These are phyloP conservation scores for Davidsoniella virescens DNA, from an alignment of 2,329 filamentous ascomycete genomes.

Conservation along the genomic window DNA sequence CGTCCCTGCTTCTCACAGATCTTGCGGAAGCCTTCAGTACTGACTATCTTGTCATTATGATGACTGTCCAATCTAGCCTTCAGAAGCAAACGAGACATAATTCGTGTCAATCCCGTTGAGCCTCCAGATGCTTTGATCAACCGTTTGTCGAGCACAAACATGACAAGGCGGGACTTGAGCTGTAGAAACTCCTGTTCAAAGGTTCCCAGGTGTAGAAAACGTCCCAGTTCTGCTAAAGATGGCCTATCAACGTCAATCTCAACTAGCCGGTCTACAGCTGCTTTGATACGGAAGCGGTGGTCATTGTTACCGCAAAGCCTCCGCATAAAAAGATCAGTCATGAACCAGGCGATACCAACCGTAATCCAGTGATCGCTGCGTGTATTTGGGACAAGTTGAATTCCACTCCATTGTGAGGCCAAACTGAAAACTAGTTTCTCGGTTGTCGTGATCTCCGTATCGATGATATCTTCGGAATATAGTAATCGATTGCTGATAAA, in stretches of 20 bases:
- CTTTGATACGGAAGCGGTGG: slow-evolving; percentile 79
- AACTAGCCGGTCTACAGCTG: slow-evolving; percentile 64
- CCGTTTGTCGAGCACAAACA: slow-evolving; percentile 86
- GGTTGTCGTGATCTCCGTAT: slow-evolving; percentile 68
- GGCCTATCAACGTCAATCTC: slow-evolving; percentile 69
- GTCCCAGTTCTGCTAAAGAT: slow-evolving; percentile 65
- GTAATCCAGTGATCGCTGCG: slow-evolving; percentile 76
- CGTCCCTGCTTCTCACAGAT: slow-evolving; percentile 80
- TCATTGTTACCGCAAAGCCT: slow-evolving; percentile 88
- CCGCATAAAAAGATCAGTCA: slow-evolving; percentile 86
- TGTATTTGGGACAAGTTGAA: slow-evolving; percentile 75
- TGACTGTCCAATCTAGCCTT: slow-evolving; percentile 55
- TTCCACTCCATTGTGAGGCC: slow-evolving; percentile 84
- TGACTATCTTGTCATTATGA: slow-evolving; percentile 54
- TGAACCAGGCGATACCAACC: slow-evolving; percentile 80
- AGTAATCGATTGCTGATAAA: slow-evolving; percentile 77
- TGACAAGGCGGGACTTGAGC: slow-evolving; percentile 75
- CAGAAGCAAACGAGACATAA: slow-evolving; percentile 72
- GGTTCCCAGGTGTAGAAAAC: slow-evolving; percentile 59
- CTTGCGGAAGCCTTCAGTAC: slow-evolving; percentile 59
- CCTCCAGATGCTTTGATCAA: slow-evolving; percentile 70
- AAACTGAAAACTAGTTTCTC: slow-evolving; percentile 68
- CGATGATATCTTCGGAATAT: slow-evolving; percentile 70
- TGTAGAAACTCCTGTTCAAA: slow-evolving; percentile 84
- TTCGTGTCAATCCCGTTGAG: slow-evolving; percentile 66